These are phyloP conservation scores for Cryphonectria naterciae DNA, from an alignment of 2,329 filamentous ascomycete genomes.

Conservation along the genomic window DNA sequence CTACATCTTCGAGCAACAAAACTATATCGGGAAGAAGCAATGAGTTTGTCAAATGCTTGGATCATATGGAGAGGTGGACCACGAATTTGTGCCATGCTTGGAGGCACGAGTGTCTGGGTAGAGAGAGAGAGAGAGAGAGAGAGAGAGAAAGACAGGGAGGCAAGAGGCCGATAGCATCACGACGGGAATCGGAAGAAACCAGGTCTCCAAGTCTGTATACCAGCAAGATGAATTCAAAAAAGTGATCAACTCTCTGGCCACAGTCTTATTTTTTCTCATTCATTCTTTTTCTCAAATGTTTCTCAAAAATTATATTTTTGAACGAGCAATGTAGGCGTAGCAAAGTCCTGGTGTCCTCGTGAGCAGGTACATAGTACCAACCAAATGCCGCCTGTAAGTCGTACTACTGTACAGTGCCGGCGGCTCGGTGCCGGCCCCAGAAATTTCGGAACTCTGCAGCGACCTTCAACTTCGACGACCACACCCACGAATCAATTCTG, in stretches of 20 bases:
- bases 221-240: slow-evolving; percentile 11
- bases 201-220: slow-evolving; percentile 12
- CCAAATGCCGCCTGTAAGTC: not conserved
- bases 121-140: not conserved
- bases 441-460: slow-evolving; percentile 28
- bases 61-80: no score
- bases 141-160: slow-evolving; percentile 1
- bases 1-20: slow-evolving; percentile 79
- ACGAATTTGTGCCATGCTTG: not conserved
- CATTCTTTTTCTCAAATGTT: no score
- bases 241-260: not conserved
- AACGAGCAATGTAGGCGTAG: not conserved
- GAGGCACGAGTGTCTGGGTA: slow-evolving; percentile 1
- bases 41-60: not conserved
- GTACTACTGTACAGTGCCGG: slow-evolving; percentile 3
- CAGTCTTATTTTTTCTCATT: not conserved
- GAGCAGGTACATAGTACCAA: not conserved
- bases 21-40: slow-evolving; percentile 62
- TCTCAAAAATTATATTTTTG: not conserved
- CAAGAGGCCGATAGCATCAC: slow-evolving; percentile 5
- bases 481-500: slow-evolving; percentile 1
- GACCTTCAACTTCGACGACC: slow-evolving; percentile 21
- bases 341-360: not conserved
- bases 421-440: slow-evolving; percentile 26
- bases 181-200: slow-evolving; percentile 10